These are phyloP conservation scores for Luffa acutangula DNA, from an alignment of 306 rosid genomes.

Conservation along the genomic window DNA sequence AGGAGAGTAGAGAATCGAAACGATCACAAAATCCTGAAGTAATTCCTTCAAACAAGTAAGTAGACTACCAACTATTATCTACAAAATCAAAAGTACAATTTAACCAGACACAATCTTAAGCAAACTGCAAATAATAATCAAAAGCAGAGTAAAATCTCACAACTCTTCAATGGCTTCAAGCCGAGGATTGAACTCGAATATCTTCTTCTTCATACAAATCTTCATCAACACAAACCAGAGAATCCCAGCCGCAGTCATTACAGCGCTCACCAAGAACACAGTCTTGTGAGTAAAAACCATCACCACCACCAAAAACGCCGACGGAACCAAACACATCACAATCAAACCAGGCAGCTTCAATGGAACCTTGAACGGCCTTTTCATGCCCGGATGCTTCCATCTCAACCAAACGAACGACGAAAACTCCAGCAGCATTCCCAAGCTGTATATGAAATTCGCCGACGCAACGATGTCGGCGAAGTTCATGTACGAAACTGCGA, in stretches of 20 bases:
- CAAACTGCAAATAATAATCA: not conserved
- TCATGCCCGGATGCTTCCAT: not conserved
- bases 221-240: not conserved
- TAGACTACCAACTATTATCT: not conserved
- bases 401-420: constrained; percentile 4
- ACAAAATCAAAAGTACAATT: not conserved
- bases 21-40: too few relatives aligned
- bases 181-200: not conserved
- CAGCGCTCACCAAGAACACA: not conserved
- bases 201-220: not conserved
- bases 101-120: not conserved
- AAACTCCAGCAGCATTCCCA: constrained; percentile 8
- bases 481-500: constrained; percentile 4
- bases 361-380: constrained; percentile 6
- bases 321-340: constrained; percentile 3
- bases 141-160: not conserved
- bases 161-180: not conserved
- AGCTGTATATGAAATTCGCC: constrained; percentile 8
- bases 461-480: constrained; percentile 1
- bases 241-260: not conserved
- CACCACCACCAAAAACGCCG: not conserved
- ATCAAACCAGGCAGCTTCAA: not conserved
- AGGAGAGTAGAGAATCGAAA: too few relatives aligned
- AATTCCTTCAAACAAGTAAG: too few relatives aligned
- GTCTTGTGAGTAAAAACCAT: not conserved